phyloP scores from a whole-genome alignment of 805 yeast genomes.

The Candida boleticola region DNA sequence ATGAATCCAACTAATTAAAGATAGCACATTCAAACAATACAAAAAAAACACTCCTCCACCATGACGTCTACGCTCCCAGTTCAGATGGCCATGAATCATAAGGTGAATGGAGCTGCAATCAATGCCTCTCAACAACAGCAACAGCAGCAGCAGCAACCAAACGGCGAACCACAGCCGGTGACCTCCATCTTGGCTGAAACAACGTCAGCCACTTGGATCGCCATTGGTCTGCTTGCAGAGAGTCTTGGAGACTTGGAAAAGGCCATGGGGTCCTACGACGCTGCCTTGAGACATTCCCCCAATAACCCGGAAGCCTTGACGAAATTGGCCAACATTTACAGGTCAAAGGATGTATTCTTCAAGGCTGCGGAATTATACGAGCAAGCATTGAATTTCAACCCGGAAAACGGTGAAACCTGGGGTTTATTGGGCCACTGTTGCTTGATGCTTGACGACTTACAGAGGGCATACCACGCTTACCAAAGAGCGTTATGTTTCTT shows the following conservation, averaged over 20 bases:
- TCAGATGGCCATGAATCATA: conserved; percentile 16
- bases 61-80: conserved; percentile 22
- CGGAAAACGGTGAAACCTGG: conserved; percentile 95
- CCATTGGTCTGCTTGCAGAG: conserved; percentile 88
- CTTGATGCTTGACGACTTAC: conserved; percentile 92
- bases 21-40: too few species aligned
- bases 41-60: not conserved
- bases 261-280: conserved; percentile 85
- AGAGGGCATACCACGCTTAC: conserved; percentile 92
- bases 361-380: conserved; percentile 95
- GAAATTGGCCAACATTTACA: conserved; percentile 82
- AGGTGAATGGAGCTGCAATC: conserved; percentile 12
- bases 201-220: conserved; percentile 83
- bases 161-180: conserved; percentile 8
- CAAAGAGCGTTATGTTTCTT: conserved; percentile 92
- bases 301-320: conserved; percentile 82
- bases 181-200: conserved; percentile 40
- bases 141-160: conserved; percentile 2
- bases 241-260: conserved; percentile 83
- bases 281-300: conserved; percentile 83
- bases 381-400: conserved; percentile 75
- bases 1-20: not conserved
- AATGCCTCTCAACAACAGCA: conserved; percentile 8
- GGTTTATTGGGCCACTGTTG: conserved; percentile 96
- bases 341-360: conserved; percentile 85